phyloP scores from a whole-genome alignment of 495 filamentous ascomycete genomes.

The Xylaria curta region DNA sequence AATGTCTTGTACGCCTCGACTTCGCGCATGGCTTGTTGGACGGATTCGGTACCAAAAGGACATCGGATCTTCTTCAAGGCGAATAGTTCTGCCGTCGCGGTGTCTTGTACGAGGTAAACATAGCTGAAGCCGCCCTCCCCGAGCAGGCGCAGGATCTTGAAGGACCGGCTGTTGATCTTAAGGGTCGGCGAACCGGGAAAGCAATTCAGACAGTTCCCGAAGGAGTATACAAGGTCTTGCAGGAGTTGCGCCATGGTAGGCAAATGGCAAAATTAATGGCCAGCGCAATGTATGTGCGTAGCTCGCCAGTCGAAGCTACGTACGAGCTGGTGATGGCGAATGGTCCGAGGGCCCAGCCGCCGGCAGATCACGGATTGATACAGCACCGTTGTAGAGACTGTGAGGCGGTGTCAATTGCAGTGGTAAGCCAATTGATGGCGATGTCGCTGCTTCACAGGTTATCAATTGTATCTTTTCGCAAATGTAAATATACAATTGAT shows the following conservation, averaged over 20 bases:
- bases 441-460: background rate
- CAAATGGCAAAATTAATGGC: background rate
- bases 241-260: constrained; percentile 80
- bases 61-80: constrained; percentile 98
- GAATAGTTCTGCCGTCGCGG: constrained; percentile 77
- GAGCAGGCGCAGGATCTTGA: constrained; percentile 91
- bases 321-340: background rate
- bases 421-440: background rate
- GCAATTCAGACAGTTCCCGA: constrained; percentile 93
- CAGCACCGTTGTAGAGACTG: background rate
- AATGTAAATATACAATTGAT: constrained; percentile 6
- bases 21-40: constrained; percentile 91
- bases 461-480: background rate
- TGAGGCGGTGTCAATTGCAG: background rate
- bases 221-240: constrained; percentile 85
- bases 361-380: background rate
- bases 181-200: constrained; percentile 92
- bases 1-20: constrained; percentile 97
- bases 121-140: constrained; percentile 99
- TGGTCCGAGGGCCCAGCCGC: background rate
- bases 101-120: constrained; percentile 97
- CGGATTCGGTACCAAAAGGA: constrained; percentile 95
- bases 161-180: constrained; percentile 92
- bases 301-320: background rate
- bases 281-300: background rate